These are phyloP conservation scores for Colletotrichum sp. DNA, from an alignment of 2,329 filamentous ascomycete genomes.

Conservation along the genomic window DNA sequence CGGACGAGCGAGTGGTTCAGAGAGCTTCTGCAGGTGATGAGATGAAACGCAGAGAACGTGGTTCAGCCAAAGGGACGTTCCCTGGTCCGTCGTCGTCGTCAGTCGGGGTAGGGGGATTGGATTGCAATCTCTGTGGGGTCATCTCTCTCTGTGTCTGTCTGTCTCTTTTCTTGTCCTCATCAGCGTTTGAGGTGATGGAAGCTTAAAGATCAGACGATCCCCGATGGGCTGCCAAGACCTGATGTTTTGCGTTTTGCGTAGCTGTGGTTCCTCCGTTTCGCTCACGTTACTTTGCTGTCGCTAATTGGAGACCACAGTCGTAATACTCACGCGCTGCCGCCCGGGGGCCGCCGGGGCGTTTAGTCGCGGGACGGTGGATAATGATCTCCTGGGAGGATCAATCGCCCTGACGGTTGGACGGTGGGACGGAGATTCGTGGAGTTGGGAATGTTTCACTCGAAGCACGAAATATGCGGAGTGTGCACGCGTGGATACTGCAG, in stretches of 20 bases:
- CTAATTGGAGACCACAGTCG: neutral
- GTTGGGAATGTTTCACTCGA: slow-evolving; percentile 1
- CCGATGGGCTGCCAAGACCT: neutral
- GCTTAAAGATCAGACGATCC: slow-evolving; percentile 20
- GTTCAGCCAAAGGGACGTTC: neutral
- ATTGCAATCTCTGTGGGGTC: neutral
- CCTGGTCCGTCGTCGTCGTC: neutral
- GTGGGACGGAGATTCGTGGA: neutral
- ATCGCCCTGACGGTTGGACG: neutral
- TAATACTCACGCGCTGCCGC: neutral
- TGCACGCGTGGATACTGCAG: neutral
- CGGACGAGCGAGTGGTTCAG: slow-evolving; percentile 17
- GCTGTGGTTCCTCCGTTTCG: neutral
- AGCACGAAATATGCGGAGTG: neutral
- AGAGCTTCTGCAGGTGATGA: slow-evolving; percentile 10
- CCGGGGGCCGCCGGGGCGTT: neutral
- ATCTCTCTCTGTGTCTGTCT: neutral
- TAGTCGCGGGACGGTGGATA: neutral
- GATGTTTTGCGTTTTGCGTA: slow-evolving; percentile 2
- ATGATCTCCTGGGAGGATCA: neutral
- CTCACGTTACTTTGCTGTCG: neutral
- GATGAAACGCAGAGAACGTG: slow-evolving; percentile 15
- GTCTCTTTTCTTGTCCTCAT: neutral
- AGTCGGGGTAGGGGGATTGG: neutral
- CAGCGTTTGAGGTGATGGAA: slow-evolving; percentile 22